Evolutionary conservation across 2,329 filamentous ascomycete species (phyloP), one percentile per base, ranked within the genome.

Genomic region (Penicillium sclerotiorum): DNA sequence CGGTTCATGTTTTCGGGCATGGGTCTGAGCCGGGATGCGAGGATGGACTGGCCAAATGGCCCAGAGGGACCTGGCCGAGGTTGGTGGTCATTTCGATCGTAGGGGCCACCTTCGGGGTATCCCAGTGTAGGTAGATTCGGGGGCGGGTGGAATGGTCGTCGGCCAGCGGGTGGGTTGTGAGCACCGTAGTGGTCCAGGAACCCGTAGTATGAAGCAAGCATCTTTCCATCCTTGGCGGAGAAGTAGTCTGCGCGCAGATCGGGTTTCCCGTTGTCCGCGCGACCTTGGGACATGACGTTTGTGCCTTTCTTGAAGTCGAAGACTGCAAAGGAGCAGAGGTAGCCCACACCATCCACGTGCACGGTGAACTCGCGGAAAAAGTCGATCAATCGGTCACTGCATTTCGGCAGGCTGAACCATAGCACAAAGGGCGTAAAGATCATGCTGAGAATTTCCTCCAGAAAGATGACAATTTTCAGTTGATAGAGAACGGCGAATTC

Each of bases 361-460:
- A 99, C 86, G 0, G 94, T 97, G 61, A 97, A 96, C 67, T 99
- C 94, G 32, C 94, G 86, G 77, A 99, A 97, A 72, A 99, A 99
- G 72, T 99, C 94, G 50, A 97, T 87, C 56, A 99, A 87, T 51
- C 92, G 89, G 59, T 97, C 93, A 67, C 89, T 93, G 69, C 89
- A 95, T 60, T 86, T 88, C 0, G 92, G 90, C 27, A 97, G 79
- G 53, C 89, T 92, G 65, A 89, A 87, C 74, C 92, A 88, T 11
- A 99, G 81, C 35, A 99, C 82, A 62, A 96, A 86, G 1, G 94
- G 94, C 0, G 93, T 95, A 49, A 95, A 87, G 47, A 97, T 82
- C 67, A 99, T 95, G 63, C 92, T 93, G 52, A 96, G 73, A 4
- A 97, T 85, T 64, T 99, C 94, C 68, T 96, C 91, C 2, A 95